Evolutionary conservation across 768 basidiomycete genomes (phyloP).

Genomic region (Daedaleopsis nitida): DNA sequence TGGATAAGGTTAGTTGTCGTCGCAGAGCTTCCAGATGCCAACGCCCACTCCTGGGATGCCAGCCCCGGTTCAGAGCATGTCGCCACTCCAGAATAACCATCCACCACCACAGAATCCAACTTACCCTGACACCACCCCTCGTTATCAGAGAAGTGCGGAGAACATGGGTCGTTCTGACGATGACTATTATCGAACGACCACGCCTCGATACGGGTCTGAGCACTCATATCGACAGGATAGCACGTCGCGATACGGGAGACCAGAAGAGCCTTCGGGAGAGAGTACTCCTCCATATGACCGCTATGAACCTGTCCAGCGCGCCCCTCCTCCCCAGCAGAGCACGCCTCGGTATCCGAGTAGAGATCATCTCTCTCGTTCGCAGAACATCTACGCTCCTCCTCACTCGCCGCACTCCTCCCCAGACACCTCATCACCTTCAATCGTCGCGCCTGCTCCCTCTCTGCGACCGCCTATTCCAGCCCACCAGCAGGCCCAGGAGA

Average conservation of each 20-base stretch:
- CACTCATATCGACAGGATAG: neutral
- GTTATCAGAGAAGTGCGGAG: constrained; percentile 3
- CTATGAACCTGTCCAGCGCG: neutral
- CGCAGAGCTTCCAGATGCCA: constrained; percentile 18
- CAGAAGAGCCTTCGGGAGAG: neutral
- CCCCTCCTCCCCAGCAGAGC: neutral
- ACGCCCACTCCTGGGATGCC: constrained; percentile 18
- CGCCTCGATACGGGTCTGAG: neutral
- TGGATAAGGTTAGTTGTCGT: neutral
- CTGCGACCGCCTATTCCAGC: constrained; percentile 9
- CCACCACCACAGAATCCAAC: neutral
- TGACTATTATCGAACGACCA: neutral
- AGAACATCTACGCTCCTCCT: constrained; percentile 20
- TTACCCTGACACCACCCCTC: constrained; percentile 8
- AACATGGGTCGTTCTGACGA: neutral
- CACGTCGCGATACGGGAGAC: neutral
- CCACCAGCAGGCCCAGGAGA: neutral
- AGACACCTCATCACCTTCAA: constrained; percentile 5
- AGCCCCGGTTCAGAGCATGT: neutral
- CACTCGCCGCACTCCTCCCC: constrained; percentile 21
- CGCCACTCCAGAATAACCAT: neutral
- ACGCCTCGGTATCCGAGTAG: constrained; percentile 4
- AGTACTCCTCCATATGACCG: neutral
- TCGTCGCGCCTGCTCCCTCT: constrained; percentile 6
- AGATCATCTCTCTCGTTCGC: constrained; percentile 8